Conservation (phyloP, 768 basidiomycete genomes). For the Paxillus ammoniavirescens region DNA sequence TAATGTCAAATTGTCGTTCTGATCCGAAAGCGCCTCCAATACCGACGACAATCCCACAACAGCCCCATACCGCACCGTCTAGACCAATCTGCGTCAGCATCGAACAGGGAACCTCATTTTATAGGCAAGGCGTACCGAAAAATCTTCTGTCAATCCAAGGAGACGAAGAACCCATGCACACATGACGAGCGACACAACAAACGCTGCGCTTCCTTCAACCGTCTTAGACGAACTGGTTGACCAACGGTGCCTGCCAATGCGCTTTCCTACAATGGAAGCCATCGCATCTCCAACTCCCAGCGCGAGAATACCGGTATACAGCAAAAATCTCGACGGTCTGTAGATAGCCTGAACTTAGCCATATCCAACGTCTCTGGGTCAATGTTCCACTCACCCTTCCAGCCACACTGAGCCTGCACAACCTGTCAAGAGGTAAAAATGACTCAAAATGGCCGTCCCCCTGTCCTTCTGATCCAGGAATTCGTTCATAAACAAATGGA, state of each 20-base stretch:
- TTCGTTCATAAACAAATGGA: constrained; percentile 97
- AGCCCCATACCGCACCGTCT: constrained; percentile 67
- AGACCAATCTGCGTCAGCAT: constrained; percentile 22
- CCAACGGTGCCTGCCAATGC: constrained; percentile 81
- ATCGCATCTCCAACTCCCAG: constrained; percentile 93
- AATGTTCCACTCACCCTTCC: constrained; percentile 66
- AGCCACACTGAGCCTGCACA: constrained; percentile 95
- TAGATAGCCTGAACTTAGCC: constrained; percentile 8
- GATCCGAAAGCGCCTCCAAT: constrained; percentile 89
- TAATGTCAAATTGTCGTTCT: constrained; percentile 96
- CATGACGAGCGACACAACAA: constrained; percentile 64
- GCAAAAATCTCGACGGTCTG: constrained; percentile 50
- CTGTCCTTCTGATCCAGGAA: constrained; percentile 94
- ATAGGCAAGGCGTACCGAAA: constrained; percentile 58
- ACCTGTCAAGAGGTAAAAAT: constrained; percentile 95
- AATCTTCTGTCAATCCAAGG: constrained; percentile 64
- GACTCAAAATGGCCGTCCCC: constrained; percentile 94
- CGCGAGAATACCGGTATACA: constrained; percentile 84
- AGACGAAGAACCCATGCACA: constrained; percentile 72
- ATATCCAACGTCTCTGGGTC: background rate
- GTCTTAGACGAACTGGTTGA: constrained; percentile 84
- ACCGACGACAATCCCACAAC: constrained; percentile 65
- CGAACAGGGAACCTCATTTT: background rate
- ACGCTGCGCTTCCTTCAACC: constrained; percentile 86
- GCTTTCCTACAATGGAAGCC: constrained; percentile 90